Conservation (phyloP, 306 rosid species). For the Citrullus amarus region DNA sequence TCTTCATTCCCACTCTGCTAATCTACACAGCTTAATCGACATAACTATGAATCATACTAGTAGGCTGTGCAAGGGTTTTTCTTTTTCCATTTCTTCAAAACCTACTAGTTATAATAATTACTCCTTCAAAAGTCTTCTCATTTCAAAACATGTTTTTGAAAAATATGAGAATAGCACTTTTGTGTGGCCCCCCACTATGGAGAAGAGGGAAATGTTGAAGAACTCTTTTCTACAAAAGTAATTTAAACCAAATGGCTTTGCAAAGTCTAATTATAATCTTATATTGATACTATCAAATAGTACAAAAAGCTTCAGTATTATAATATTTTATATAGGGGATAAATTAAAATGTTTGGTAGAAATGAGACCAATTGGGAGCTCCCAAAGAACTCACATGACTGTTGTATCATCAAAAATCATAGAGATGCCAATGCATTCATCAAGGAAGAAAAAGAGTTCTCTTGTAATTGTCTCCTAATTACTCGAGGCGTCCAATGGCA, state of each 20-base stretch:
- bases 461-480: neutral
- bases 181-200: neutral
- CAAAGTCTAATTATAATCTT: neutral
- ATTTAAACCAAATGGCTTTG: neutral
- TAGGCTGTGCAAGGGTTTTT: neutral
- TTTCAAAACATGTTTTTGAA: neutral
- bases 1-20: neutral
- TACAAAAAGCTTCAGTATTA: neutral
- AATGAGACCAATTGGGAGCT: slow-evolving; percentile 9
- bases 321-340: neutral
- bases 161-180: neutral
- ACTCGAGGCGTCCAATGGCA: neutral
- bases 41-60: neutral
- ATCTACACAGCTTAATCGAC: neutral
- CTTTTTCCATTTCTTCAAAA: neutral
- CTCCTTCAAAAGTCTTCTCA: neutral
- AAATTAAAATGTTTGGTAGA: slow-evolving; percentile 1
- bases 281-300: neutral
- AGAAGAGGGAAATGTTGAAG: neutral
- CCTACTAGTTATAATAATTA: neutral
- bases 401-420: neutral
- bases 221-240: neutral
- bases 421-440: neutral
- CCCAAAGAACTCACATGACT: slow-evolving; percentile 5
- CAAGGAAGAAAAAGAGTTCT: neutral